Percentiles rank a stretch among this genome's conserved stretches.
These are phyloP conservation scores for Tylopilus vinaceipallidus DNA, from an alignment of 768 basidiomycete genomes.

Conservation along the genomic window DNA sequence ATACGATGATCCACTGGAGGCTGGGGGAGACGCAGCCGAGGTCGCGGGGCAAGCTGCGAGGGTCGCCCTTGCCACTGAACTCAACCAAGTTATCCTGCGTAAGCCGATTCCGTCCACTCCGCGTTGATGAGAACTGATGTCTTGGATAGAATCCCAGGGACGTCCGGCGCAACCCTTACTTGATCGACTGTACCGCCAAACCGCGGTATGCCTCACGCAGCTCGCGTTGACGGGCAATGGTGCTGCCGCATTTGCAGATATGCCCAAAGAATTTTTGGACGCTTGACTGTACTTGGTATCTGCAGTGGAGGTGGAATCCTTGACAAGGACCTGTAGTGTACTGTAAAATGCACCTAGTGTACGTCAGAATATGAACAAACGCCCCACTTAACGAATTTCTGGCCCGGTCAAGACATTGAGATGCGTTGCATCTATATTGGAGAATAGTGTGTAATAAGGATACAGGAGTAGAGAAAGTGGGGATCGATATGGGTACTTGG, in stretches of 20 bases:
- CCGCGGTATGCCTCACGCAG: slow-evolving; percentile 63
- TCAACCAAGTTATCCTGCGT: slow-evolving; percentile 85
- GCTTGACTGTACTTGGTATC: slow-evolving; percentile 20
- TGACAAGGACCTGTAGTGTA: slow-evolving; percentile 12
- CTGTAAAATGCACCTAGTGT: slow-evolving; percentile 9
- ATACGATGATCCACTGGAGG: slow-evolving; percentile 70
- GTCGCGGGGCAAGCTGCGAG: slow-evolving; percentile 69
- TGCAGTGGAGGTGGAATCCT: not conserved
- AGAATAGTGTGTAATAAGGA: slow-evolving; percentile 25
- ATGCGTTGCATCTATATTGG: slow-evolving; percentile 9
- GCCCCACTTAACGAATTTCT: slow-evolving; percentile 11
- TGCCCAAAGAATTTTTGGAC: slow-evolving; percentile 71
- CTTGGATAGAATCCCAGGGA: slow-evolving; percentile 67
- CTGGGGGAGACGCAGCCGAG: slow-evolving; percentile 61
- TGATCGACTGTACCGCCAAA: slow-evolving; percentile 77
- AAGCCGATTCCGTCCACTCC: slow-evolving; percentile 24
- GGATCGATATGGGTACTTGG: slow-evolving; percentile 12
- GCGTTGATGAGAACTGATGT: slow-evolving; percentile 1
- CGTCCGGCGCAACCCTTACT: slow-evolving; percentile 67
- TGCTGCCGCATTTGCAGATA: slow-evolving; percentile 77
- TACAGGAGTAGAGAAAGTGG: slow-evolving; percentile 22
- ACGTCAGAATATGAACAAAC: slow-evolving; percentile 7
- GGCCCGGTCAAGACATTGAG: not conserved
- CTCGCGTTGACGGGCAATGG: slow-evolving; percentile 73
- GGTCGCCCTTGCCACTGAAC: slow-evolving; percentile 64